Percentiles rank a stretch among this genome's conserved stretches.
Conservation (phyloP, 495 filamentous ascomycete species). For the Venustampulla echinocandica region DNA sequence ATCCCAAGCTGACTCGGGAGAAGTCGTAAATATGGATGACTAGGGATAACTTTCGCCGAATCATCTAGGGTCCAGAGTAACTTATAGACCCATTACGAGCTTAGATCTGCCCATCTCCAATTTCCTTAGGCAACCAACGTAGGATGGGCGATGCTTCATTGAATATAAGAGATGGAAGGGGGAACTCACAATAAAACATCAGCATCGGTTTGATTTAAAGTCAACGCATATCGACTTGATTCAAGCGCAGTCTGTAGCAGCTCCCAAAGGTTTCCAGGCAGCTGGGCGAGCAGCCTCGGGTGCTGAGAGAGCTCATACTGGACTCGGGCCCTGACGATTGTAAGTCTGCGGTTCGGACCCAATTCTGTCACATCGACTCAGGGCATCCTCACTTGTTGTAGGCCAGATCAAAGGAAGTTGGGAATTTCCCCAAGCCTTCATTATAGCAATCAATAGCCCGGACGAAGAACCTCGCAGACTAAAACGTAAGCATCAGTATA, state of each 20-base stretch:
- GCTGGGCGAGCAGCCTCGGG: constrained; percentile 43
- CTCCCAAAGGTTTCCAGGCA: constrained; percentile 41
- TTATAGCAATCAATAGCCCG: constrained; percentile 58
- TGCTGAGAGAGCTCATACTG: constrained; percentile 59
- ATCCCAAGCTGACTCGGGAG: too few species aligned
- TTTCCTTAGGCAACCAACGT: too few species aligned
- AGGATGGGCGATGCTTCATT: neutral
- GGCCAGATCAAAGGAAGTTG: constrained; percentile 56
- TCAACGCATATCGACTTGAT: constrained; percentile 51
- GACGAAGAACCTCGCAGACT: constrained; percentile 55
- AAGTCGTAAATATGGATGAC: too few species aligned
- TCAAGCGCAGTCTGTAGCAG: constrained; percentile 48
- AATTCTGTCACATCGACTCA: neutral
- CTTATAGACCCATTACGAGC: too few species aligned
- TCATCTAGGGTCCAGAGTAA: too few species aligned
- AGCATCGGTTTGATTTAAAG: constrained; percentile 50
- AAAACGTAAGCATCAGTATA: too few species aligned
- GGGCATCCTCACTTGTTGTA: constrained; percentile 54
- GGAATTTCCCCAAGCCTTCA: constrained; percentile 48
- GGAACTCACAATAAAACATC: constrained; percentile 49
- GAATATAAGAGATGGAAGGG: neutral
- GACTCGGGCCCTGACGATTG: constrained; percentile 42
- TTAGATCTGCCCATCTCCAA: too few species aligned
- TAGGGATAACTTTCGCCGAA: too few species aligned
- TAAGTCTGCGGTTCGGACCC: constrained; percentile 13